Evolutionary conservation across 208 protist species (phyloP).

Genomic region (Trypanosoma brucei): DNA sequence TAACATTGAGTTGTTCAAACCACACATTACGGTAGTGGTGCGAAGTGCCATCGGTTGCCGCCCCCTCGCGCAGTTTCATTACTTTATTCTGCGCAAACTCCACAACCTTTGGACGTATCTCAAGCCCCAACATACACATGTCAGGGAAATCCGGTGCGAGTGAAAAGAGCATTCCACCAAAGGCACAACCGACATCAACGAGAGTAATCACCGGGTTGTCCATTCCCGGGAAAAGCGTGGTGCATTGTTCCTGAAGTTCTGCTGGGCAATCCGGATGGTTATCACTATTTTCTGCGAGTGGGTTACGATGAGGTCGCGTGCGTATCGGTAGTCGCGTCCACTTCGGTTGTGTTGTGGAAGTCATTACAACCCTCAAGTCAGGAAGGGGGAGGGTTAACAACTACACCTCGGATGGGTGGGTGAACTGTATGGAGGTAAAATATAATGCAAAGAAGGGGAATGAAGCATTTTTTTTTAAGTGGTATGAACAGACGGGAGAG

Average conservation of each 20-base stretch:
- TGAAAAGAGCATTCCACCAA: conserved; percentile 93
- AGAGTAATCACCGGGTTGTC: conserved; percentile 63
- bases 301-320: conserved; percentile 90
- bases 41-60: background rate
- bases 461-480: too few relatives aligned
- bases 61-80: conserved; percentile 33
- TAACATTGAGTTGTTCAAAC: conserved; percentile 95
- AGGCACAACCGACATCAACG: conserved; percentile 97
- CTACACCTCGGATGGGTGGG: too few relatives aligned
- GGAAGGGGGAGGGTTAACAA: too few relatives aligned
- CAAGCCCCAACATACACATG: conserved; percentile 93
- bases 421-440: too few relatives aligned
- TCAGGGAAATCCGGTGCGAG: conserved; percentile 91
- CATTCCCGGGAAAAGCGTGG: conserved; percentile 35
- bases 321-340: conserved; percentile 88
- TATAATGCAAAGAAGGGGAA: too few relatives aligned
- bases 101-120: conserved; percentile 95
- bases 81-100: conserved; percentile 88
- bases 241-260: conserved; percentile 42
- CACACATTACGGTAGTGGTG: conserved; percentile 93
- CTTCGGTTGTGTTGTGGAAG: conserved; percentile 33
- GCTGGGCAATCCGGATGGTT: conserved; percentile 73
- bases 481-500: too few relatives aligned
- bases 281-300: conserved; percentile 88
- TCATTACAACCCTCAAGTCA: background rate